These are phyloP conservation scores for Cystobasidium ongulense DNA, from an alignment of 768 basidiomycete species.

Conservation along the genomic window DNA sequence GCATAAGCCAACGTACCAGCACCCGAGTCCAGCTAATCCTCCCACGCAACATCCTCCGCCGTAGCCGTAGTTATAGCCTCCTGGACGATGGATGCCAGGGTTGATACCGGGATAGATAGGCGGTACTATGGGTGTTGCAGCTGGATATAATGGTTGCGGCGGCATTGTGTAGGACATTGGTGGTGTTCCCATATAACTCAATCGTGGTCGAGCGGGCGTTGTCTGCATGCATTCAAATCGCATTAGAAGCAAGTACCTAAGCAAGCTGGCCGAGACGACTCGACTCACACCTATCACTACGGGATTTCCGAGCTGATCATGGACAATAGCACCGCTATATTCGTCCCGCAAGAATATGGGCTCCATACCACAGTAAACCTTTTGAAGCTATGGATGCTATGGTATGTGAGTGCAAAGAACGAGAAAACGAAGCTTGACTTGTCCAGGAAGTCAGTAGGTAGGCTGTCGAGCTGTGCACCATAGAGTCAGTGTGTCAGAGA, in stretches of 20 bases:
- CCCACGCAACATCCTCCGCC: neutral
- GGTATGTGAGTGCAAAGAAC: too few species aligned
- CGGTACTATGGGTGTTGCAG: neutral
- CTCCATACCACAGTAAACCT: too few species aligned
- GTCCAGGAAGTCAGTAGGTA: too few species aligned
- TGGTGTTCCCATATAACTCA: neutral
- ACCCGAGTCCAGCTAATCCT: neutral
- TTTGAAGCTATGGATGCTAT: too few species aligned
- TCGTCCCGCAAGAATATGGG: slow-evolving; percentile 10
- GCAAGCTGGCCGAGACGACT: neutral
- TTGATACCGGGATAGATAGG: neutral
- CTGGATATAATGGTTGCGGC: neutral
- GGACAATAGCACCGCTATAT: neutral
- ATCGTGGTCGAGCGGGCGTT: neutral
- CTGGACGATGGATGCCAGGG: neutral
- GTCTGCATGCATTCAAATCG: too few species aligned
- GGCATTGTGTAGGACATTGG: neutral
- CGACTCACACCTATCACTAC: neutral
- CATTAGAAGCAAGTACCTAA: neutral
- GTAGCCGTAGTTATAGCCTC: neutral
- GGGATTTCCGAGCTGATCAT: neutral
- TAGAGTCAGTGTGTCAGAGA: too few species aligned
- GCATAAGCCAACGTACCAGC: neutral
- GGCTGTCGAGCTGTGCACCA: too few species aligned
- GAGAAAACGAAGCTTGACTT: too few species aligned